Evolutionary conservation across 257 asterid genomes (phyloP).

Genomic region (Henckelia pumila): DNA sequence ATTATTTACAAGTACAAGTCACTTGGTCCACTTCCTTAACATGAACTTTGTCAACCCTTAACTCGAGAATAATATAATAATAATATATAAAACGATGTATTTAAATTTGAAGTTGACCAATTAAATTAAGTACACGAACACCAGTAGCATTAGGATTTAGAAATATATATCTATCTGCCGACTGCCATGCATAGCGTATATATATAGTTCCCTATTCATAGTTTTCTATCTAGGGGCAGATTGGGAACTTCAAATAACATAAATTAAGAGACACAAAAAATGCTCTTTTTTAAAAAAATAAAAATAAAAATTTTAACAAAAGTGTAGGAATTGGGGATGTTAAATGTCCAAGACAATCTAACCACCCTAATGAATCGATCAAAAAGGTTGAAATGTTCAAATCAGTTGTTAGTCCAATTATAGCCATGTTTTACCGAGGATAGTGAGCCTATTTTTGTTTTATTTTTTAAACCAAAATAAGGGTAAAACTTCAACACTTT

Average conservation of each 20-base stretch:
- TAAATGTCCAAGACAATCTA: constrained; percentile 20
- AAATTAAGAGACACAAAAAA: neutral
- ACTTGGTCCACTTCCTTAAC: neutral
- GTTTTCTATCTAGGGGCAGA: constrained; percentile 1
- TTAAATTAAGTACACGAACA: neutral
- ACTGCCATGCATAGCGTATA: neutral
- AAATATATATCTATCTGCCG: too few relatives aligned
- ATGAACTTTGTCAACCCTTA: neutral
- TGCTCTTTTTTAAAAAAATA: neutral
- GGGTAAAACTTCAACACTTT: neutral
- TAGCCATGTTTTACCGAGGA: neutral
- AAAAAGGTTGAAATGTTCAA: constrained; percentile 35
- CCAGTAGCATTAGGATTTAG: neutral
- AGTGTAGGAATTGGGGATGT: neutral
- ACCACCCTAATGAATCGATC: constrained; percentile 32
- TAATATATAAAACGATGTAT: neutral
- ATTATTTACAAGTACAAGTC: neutral
- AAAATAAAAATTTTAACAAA: too few relatives aligned
- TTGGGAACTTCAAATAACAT: constrained; percentile 2
- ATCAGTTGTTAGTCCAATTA: constrained; percentile 17
- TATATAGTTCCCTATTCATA: too few relatives aligned
- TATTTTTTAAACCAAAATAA: too few relatives aligned
- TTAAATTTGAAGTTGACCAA: neutral
- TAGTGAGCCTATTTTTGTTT: neutral
- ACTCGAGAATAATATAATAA: neutral